Evolutionary conservation across 768 basidiomycete species (phyloP).

Genomic region (Lenzites betulinus): DNA sequence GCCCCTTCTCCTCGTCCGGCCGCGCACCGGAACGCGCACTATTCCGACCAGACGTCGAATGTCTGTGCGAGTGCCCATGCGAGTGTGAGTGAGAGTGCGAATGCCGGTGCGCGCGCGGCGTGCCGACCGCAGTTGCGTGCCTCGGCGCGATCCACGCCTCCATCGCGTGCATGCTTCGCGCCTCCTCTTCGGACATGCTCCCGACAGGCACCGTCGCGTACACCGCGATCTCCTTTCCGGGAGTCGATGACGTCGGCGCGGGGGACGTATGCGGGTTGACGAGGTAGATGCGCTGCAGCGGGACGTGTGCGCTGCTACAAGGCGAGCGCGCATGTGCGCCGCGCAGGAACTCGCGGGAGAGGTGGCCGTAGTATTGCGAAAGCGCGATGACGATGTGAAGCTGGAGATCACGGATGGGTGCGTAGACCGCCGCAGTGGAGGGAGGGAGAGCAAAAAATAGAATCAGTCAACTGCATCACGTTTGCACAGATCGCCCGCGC

Average conservation of each 20-base stretch:
- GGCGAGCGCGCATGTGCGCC: conserved; percentile 33
- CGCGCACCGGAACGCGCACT: not conserved
- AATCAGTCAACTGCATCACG: conserved; percentile 7
- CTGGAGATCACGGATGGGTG: conserved; percentile 36
- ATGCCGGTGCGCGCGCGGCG: conserved; percentile 31
- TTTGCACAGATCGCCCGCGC: not conserved
- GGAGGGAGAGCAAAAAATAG: not conserved
- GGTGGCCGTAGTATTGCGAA: conserved; percentile 60
- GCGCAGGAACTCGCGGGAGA: conserved; percentile 37
- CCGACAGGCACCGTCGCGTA: conserved; percentile 70
- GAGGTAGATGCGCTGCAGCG: conserved; percentile 64
- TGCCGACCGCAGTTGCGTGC: conserved; percentile 1
- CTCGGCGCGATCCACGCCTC: conserved; percentile 63
- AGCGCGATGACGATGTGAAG: conserved; percentile 78
- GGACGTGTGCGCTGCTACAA: conserved; percentile 28
- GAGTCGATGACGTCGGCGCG: conserved; percentile 17
- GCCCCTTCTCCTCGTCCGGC: conserved; percentile 11
- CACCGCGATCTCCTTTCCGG: conserved; percentile 41
- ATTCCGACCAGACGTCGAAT: conserved; percentile 42
- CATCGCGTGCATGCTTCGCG: conserved; percentile 50
- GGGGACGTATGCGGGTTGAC: conserved; percentile 45
- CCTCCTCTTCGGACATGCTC: conserved; percentile 54
- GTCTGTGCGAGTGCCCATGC: conserved; percentile 30
- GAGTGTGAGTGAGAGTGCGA: conserved; percentile 34
- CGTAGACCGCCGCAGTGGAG: not conserved